Conservation (phyloP, 1,139 yeast species). For the Yamadazyma buinensis region DNA sequence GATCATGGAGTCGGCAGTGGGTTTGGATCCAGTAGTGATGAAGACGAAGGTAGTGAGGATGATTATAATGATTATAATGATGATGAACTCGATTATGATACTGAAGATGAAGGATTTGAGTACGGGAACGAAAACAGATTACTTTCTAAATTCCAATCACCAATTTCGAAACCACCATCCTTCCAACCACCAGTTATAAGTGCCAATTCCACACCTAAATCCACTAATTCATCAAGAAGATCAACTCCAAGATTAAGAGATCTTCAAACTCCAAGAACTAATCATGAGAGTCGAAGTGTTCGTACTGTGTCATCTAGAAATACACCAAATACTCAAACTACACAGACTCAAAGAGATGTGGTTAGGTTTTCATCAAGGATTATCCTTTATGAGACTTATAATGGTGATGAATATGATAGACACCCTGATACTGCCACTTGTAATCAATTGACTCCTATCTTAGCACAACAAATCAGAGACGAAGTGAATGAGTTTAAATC, state of each 20-base stretch:
- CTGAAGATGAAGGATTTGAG: background rate
- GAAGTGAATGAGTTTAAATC: slow-evolving; percentile 77
- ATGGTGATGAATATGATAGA: slow-evolving; percentile 84
- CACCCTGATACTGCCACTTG: slow-evolving; percentile 94
- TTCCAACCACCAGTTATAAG: slow-evolving; percentile 5
- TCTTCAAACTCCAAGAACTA: slow-evolving; percentile 11
- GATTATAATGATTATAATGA: slow-evolving; percentile 4
- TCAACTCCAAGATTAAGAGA: slow-evolving; percentile 5
- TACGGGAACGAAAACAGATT: too few species aligned
- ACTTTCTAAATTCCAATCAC: background rate
- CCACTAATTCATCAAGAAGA: slow-evolving; percentile 15
- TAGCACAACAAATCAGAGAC: slow-evolving; percentile 85
- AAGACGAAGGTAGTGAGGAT: slow-evolving; percentile 10
- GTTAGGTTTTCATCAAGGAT: slow-evolving; percentile 86
- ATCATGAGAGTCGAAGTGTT: slow-evolving; percentile 17
- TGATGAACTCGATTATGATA: slow-evolving; percentile 2
- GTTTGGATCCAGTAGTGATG: slow-evolving; percentile 22
- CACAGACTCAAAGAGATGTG: slow-evolving; percentile 12
- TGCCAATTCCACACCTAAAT: background rate
- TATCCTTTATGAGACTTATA: slow-evolving; percentile 81
- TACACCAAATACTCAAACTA: background rate
- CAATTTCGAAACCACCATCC: slow-evolving; percentile 13
- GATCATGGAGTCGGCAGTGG: slow-evolving; percentile 31
- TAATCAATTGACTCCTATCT: slow-evolving; percentile 80
- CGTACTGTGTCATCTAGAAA: too few species aligned